Conservation (phyloP, 345 rosid genomes). For the Alliaria petiolata region DNA sequence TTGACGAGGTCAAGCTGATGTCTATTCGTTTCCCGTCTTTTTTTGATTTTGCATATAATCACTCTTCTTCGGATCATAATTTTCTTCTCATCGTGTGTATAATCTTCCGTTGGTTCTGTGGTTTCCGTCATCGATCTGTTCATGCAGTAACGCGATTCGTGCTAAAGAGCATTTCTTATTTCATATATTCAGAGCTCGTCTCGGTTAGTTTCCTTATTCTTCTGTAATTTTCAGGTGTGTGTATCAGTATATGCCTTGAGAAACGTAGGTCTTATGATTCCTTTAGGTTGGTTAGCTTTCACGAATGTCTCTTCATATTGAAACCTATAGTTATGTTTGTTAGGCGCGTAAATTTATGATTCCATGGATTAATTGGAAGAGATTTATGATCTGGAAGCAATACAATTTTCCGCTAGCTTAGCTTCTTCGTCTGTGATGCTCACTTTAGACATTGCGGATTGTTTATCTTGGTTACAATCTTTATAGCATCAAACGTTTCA, state of each 20-base stretch:
- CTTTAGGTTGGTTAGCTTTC: not conserved
- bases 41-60: not conserved
- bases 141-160: not conserved
- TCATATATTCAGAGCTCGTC: no score
- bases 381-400: not conserved
- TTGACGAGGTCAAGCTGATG: slow-evolving; percentile 17
- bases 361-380: not conserved
- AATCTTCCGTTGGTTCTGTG: not conserved
- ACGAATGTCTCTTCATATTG: not conserved
- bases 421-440: not conserved
- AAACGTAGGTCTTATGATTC: not conserved
- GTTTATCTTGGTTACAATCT: not conserved
- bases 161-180: not conserved
- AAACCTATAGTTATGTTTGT: not conserved
- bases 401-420: not conserved
- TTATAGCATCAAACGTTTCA: no score
- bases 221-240: not conserved
- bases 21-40: not conserved
- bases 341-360: not conserved
- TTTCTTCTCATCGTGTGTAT: not conserved
- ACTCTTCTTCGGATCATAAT: not conserved
- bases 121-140: not conserved
- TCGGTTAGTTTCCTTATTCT: no score
- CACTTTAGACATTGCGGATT: not conserved
- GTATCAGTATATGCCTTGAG: no score